phyloP scores from a whole-genome alignment of 192 early-diverging fungal genomes.

The Podila verticillata region DNA sequence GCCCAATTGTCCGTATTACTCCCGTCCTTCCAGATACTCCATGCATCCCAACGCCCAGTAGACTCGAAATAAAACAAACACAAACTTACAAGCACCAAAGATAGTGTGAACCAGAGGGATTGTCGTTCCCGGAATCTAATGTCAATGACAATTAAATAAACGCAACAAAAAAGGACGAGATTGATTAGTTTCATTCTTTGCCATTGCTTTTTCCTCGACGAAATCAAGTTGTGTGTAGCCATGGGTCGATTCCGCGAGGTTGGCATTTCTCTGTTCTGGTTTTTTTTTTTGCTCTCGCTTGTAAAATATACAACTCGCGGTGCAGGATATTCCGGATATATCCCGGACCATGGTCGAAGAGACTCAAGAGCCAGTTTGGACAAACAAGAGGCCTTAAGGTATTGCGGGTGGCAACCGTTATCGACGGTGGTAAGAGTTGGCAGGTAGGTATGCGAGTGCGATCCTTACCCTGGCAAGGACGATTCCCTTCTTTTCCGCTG shows the following conservation, averaged over 20 bases:
- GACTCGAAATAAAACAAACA: too few relatives aligned
- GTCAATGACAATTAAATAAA: neutral
- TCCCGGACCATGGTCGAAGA: too few relatives aligned
- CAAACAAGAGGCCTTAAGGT: too few relatives aligned
- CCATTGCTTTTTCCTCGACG: neutral
- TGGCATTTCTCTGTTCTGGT: neutral
- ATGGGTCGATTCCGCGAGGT: too few relatives aligned
- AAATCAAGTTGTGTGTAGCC: too few relatives aligned
- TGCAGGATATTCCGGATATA: too few relatives aligned
- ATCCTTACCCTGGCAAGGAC: constrained; percentile 47
- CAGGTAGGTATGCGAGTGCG: neutral
- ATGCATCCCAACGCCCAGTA: neutral
- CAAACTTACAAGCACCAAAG: constrained; percentile 45
- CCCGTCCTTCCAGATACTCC: neutral
- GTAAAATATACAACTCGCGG: too few relatives aligned
- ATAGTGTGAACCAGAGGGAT: constrained; percentile 37
- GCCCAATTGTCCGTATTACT: neutral
- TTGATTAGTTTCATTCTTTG: neutral
- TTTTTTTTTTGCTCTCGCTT: neutral
- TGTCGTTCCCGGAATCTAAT: constrained; percentile 44
- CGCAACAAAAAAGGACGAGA: neutral
- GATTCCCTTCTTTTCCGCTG: constrained; percentile 47
- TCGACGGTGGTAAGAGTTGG: neutral
- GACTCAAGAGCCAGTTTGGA: too few relatives aligned
- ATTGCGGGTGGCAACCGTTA: too few relatives aligned